Percentiles rank a stretch among this genome's conserved stretches.
Conservation (phyloP, 176 grass and related monocot genomes). For the Eragrostis nindensis region DNA sequence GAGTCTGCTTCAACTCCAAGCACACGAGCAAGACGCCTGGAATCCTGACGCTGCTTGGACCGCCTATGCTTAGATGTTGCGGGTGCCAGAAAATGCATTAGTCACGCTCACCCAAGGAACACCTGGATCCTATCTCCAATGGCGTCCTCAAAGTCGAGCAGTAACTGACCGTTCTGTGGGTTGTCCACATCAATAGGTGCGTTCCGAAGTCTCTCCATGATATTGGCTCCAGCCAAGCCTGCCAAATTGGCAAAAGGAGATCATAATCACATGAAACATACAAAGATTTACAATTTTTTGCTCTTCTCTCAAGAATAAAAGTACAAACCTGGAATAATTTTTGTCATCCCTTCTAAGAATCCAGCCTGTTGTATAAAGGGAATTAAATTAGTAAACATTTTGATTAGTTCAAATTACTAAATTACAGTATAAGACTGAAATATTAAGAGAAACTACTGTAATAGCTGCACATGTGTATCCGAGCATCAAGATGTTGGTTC, state of each 20-base stretch:
- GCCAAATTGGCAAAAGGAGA: not conserved
- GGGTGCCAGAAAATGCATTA: not conserved
- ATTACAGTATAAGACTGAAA: not conserved
- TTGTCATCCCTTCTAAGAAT: slow-evolving; percentile 93
- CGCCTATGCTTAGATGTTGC: not conserved
- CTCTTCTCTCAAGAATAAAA: slow-evolving; percentile 1
- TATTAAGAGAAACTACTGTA: not conserved
- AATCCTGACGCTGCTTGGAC: not conserved
- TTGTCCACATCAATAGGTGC: slow-evolving; percentile 58
- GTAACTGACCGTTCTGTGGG: slow-evolving; percentile 72
- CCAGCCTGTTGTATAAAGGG: slow-evolving; percentile 82
- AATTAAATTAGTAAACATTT: no score
- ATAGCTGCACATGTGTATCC: not conserved
- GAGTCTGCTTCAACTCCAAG: not conserved
- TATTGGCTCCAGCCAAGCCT: slow-evolving; percentile 88
- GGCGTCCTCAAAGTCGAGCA: slow-evolving; percentile 84
- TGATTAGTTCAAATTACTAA: not conserved
- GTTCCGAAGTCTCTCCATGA: slow-evolving; percentile 83
- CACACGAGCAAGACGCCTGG: not conserved
- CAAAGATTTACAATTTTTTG: not conserved
- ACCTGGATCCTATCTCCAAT: slow-evolving; percentile 87
- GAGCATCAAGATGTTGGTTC: not conserved
- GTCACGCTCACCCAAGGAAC: slow-evolving; percentile 60
- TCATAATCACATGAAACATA: slow-evolving; percentile 21
- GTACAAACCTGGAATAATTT: slow-evolving; percentile 75